phyloP scores from a whole-genome alignment of 768 basidiomycete genomes.

The Termitomyces heimii region DNA sequence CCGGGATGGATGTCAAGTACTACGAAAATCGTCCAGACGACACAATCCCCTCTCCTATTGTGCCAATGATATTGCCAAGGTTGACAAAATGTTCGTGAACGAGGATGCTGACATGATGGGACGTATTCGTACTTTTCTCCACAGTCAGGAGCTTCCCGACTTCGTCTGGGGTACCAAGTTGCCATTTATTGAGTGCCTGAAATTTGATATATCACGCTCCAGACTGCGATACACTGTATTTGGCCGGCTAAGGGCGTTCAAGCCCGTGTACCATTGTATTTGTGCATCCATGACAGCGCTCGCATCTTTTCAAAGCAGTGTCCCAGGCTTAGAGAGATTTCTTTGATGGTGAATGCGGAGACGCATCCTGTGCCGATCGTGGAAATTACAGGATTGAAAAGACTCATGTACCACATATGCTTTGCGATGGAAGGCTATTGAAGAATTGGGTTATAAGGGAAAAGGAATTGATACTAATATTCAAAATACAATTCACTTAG shows the following conservation, averaged over 20 bases:
- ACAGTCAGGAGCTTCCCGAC: too few relatives aligned
- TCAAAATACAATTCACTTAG: neutral
- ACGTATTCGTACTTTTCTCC: slow-evolving; percentile 2
- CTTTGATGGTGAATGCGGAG: slow-evolving; percentile 1
- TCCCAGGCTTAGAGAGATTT: slow-evolving; percentile 1
- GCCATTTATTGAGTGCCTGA: too few relatives aligned
- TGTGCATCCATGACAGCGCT: too few relatives aligned
- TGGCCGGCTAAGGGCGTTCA: too few relatives aligned
- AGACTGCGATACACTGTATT: too few relatives aligned
- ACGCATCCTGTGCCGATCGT: neutral
- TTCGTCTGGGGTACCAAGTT: too few relatives aligned
- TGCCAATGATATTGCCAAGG: neutral
- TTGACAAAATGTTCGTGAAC: too few relatives aligned
- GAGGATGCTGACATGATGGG: too few relatives aligned
- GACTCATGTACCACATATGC: neutral
- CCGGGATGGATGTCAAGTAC: neutral
- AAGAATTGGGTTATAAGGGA: neutral
- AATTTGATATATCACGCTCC: too few relatives aligned
- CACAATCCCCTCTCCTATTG: neutral
- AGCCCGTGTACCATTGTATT: too few relatives aligned
- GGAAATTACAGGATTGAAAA: neutral
- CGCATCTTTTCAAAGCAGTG: neutral
- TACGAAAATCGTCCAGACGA: neutral
- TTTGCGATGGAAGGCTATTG: neutral
- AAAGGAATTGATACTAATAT: too few relatives aligned